Base-by-base conservation (phyloP, 148 eudicot genomes). In the Polygonum aviculare region DNA sequence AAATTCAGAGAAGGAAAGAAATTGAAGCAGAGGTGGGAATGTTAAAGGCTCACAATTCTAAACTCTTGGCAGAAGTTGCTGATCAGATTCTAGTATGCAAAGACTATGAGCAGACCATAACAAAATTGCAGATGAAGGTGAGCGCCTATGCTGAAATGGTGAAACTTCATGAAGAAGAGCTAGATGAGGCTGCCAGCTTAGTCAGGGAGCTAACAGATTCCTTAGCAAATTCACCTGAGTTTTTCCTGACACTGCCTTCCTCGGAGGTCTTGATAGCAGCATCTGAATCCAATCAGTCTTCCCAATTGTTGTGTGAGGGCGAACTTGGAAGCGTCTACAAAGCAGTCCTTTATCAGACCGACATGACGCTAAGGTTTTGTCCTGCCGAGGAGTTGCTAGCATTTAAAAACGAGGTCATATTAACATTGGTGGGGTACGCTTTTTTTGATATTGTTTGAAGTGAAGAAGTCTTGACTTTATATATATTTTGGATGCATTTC, bases 401-500 rank as follows among this genome's bases (percentile, higher is more conserved):
- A 67, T 94, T 88, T 82, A 83, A 90, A 57, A 93, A 88, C 80
- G 97, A 94, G 97, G 98, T 94, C 31, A 26, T 26, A 26, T 26
- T 26, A 83, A 74, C 31, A 48, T 4, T 57, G 21, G 2, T 12
- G 8, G 7, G 21, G 18, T 22, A 62, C 12, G 7, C 35, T 67
- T 15, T 31, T 67, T 33, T n/a, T 10, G 33, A 35, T 62, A 22
- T 33, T 31, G 35, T 3, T 19, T 39, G 41, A 39, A 39, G 41
- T 39, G 7, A 60, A 60, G 0, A 19, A 31, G 36, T 10, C 21
- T n/a, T 73, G 26, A 49, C 35, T 8, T 47, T 21, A 12, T 19
- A 12, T 19, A 49, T 49, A 3, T 26, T 26, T 26, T 26, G 31
- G 31, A 26, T 47, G 7, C 35, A 52, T 60, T 14, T 35, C 57